A percentile compares a stretch with the other conserved stretches of the same genome.
These are phyloP conservation scores for Colletotrichum sp. DNA, from an alignment of 2,329 filamentous ascomycete genomes.

Conservation along the genomic window DNA sequence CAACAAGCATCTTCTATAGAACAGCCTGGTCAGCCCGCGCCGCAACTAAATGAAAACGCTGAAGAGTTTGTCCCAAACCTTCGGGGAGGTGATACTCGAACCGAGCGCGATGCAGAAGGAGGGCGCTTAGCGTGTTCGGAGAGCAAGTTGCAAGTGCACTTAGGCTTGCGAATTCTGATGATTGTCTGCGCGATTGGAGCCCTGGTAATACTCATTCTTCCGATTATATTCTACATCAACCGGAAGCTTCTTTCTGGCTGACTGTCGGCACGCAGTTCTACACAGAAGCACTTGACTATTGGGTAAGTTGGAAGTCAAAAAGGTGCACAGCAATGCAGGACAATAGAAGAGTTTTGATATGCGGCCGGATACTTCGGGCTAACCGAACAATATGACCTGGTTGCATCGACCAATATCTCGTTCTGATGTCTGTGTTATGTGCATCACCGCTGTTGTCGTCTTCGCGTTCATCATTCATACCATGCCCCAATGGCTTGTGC, in stretches of 20 bases:
- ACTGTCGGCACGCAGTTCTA: not conserved
- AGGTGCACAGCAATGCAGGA: not conserved
- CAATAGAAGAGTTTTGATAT: not conserved
- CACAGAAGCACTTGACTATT: not conserved
- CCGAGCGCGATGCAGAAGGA: not conserved
- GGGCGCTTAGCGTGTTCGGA: not conserved
- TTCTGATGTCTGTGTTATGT: not conserved
- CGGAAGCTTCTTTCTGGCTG: not conserved
- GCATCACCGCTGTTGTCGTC: not conserved
- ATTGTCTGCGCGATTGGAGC: not conserved
- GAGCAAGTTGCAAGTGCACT: not conserved
- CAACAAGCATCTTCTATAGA: not conserved
- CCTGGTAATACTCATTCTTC: not conserved
- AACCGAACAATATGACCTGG: not conserved
- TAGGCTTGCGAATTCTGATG: not conserved
- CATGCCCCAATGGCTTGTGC: not conserved
- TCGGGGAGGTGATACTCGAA: not conserved
- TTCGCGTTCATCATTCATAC: not conserved
- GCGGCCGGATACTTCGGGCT: not conserved
- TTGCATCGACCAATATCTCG: not conserved
- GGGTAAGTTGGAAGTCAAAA: not conserved
- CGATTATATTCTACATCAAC: not conserved
- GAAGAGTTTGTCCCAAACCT: not conserved
- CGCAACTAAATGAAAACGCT: not conserved
- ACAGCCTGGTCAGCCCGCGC: not conserved